Evolutionary conservation across 164 flowering plant species (phyloP).

Genomic region (Piper betle): DNA sequence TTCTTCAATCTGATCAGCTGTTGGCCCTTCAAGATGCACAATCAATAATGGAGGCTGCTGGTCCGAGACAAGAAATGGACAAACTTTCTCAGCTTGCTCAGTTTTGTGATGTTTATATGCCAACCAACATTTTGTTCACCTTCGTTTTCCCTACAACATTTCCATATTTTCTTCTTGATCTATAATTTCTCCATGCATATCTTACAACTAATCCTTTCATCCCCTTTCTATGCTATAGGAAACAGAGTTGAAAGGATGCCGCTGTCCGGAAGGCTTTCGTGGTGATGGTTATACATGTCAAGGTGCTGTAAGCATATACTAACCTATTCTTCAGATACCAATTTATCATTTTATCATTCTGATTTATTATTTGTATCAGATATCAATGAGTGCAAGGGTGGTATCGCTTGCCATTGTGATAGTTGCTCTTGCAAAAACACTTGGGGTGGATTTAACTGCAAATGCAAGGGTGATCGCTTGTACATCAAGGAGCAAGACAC

Average conservation of each 20-base stretch:
- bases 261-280: conserved; percentile 63
- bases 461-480: conserved; percentile 47
- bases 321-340: not conserved
- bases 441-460: conserved; percentile 88
- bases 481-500: conserved; percentile 77
- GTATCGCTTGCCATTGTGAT: conserved; percentile 61
- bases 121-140: not conserved
- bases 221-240: conserved; percentile 22
- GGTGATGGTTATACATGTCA: conserved; percentile 79
- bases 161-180: not conserved
- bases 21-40: too few species aligned
- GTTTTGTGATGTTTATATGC: not conserved
- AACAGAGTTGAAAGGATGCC: conserved; percentile 46
- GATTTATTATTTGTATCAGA: conserved; percentile 25
- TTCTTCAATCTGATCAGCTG: too few species aligned
- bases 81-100: conserved; percentile 9
- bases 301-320: conserved; percentile 28
- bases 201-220: not conserved
- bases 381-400: conserved; percentile 71
- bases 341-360: not conserved
- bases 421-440: conserved; percentile 74
- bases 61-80: conserved; percentile 11
- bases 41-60: not conserved
- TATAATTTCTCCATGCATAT: not conserved
- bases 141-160: too few species aligned